phyloP scores from a whole-genome alignment of 495 filamentous ascomycete species.

The Paragyromitra xinjiangensis region DNA sequence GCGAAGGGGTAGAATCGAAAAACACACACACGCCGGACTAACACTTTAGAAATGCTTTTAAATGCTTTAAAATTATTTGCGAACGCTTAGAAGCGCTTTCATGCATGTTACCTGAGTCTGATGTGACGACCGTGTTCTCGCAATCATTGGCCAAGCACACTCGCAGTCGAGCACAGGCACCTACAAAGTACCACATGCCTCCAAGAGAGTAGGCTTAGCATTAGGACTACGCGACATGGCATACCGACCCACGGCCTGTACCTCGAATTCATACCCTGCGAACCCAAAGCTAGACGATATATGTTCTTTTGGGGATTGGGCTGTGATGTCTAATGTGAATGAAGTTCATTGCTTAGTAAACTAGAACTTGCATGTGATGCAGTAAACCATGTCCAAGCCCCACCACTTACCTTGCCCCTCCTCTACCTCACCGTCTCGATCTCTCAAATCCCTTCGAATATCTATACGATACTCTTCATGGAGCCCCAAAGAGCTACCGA shows the following conservation, averaged over 20 bases:
- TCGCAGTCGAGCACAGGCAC: too few species aligned
- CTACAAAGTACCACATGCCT: too few species aligned
- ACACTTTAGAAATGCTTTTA: background rate
- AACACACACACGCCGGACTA: background rate
- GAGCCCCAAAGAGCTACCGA: constrained; percentile 18
- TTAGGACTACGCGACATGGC: too few species aligned
- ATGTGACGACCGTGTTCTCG: background rate
- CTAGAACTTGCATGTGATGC: background rate
- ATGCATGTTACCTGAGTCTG: background rate
- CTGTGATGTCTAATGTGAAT: background rate
- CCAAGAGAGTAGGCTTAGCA: too few species aligned
- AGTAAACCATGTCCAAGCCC: constrained; percentile 6
- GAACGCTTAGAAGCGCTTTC: background rate
- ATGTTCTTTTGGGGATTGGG: too few species aligned
- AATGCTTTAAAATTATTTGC: background rate
- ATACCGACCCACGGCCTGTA: too few species aligned
- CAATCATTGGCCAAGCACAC: too few species aligned
- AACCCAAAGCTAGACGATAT: background rate
- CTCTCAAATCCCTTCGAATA: constrained; percentile 1
- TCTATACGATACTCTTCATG: constrained; percentile 10
- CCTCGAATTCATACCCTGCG: too few species aligned
- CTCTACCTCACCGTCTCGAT: background rate
- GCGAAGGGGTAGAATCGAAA: background rate
- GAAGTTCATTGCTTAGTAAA: constrained; percentile 12
- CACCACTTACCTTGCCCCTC: background rate